Percentiles rank a stretch among this genome's conserved stretches.
Conservation (phyloP, 2,329 filamentous ascomycete species). For the Thielaviopsis populi region DNA sequence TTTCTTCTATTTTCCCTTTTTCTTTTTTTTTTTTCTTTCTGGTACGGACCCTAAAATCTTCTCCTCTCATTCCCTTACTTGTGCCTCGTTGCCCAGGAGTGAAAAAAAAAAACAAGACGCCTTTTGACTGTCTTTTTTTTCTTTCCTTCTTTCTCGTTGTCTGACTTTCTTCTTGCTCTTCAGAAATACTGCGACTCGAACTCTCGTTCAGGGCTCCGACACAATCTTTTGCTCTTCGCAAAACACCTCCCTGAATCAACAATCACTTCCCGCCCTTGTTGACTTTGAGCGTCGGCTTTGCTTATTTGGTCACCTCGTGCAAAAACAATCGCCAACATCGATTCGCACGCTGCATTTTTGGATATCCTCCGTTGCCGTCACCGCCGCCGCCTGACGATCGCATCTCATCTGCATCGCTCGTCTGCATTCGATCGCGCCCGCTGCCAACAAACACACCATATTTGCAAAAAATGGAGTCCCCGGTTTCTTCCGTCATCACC, state of each 20-base stretch:
- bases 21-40: background rate
- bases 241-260: background rate
- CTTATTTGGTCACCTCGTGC: background rate
- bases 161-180: background rate
- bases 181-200: background rate
- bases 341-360: background rate
- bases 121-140: background rate
- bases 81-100: background rate
- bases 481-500: conserved; percentile 11
- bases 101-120: background rate
- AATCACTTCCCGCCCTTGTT: background rate
- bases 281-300: background rate
- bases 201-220: background rate
- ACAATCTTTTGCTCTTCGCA: background rate
- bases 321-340: background rate
- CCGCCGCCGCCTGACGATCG: background rate
- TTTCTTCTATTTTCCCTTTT: conserved; percentile 7
- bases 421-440: background rate
- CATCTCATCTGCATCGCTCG: background rate
- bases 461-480: conserved; percentile 11
- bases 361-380: no score
- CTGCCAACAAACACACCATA: background rate
- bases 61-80: background rate
- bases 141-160: background rate
- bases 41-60: background rate